These are phyloP conservation scores for Puya raimondii DNA, from an alignment of 176 grass and related monocot species.

Conservation along the genomic window DNA sequence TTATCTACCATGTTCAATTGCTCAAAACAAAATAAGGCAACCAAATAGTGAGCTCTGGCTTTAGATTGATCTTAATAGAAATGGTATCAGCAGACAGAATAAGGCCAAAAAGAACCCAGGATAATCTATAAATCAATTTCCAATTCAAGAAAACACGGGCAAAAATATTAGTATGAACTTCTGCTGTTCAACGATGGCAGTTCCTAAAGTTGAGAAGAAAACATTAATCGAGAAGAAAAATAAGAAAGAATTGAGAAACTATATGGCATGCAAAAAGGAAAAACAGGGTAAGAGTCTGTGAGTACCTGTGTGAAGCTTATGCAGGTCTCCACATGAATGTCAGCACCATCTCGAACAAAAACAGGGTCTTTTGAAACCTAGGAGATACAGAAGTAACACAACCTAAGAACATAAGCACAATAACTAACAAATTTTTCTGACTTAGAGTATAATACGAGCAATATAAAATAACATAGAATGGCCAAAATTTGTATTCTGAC, in stretches of 20 bases:
- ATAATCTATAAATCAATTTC: no score
- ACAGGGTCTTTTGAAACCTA: slow-evolving; percentile 77
- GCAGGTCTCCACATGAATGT: slow-evolving; percentile 61
- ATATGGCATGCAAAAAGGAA: not conserved
- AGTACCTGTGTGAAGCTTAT: slow-evolving; percentile 90
- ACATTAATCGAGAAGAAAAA: no score
- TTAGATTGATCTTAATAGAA: no score
- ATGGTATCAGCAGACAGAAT: no score
- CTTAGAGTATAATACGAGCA: not conserved
- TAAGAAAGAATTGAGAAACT: not conserved
- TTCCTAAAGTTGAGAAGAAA: no score
- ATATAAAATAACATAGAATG: not conserved
- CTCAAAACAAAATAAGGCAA: no score
- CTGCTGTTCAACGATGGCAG: no score
- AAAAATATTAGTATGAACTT: no score
- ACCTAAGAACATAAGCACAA: slow-evolving; percentile 19
- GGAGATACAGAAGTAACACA: slow-evolving; percentile 10
- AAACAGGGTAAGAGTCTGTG: slow-evolving; percentile 1
- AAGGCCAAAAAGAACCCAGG: no score
- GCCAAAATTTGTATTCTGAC: not conserved
- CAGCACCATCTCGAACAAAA: slow-evolving; percentile 78
- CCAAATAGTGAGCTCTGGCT: no score
- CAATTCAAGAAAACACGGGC: no score
- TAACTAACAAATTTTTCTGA: not conserved
- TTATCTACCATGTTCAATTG: no score